phyloP scores from a whole-genome alignment of 208 protist genomes.

The Crithidia thermophila region DNA sequence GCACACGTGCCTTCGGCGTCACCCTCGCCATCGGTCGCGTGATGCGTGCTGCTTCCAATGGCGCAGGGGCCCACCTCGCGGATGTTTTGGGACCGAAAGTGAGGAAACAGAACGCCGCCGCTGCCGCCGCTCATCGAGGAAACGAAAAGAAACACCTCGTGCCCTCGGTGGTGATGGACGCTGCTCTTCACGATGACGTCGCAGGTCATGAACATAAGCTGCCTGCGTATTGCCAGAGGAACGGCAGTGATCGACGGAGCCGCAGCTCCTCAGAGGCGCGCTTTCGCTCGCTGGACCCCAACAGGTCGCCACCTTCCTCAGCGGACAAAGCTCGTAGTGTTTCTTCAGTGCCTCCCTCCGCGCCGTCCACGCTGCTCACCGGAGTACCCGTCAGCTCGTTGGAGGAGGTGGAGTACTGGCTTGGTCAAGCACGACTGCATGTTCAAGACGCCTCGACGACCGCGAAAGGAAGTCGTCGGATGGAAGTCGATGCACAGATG shows the following conservation, averaged over 20 bases:
- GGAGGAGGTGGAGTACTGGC: slow-evolving; percentile 17
- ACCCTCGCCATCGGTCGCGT: slow-evolving; percentile 18
- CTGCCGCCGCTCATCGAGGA: neutral
- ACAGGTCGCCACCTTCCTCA: neutral
- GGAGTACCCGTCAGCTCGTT: slow-evolving; percentile 22
- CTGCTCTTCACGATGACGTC: neutral
- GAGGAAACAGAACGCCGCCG: neutral
- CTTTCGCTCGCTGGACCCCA: neutral
- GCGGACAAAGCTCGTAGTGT: too few relatives aligned
- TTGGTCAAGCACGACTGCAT: slow-evolving; percentile 6
- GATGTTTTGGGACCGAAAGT: slow-evolving; percentile 5
- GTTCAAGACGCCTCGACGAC: neutral
- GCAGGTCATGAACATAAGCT: neutral
- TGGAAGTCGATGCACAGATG: too few relatives aligned
- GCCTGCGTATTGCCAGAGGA: too few relatives aligned
- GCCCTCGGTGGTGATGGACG: slow-evolving; percentile 15
- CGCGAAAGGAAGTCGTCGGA: neutral
- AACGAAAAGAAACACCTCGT: too few relatives aligned
- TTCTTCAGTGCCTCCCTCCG: too few relatives aligned
- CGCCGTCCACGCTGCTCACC: slow-evolving; percentile 10
- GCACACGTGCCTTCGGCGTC: slow-evolving; percentile 13
- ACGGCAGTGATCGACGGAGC: neutral
- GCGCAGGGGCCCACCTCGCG: neutral
- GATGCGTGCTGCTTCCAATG: neutral
- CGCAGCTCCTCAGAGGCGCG: neutral